A percentile compares a stretch with the other conserved stretches of the same genome.
Evolutionary conservation across 805 yeast species (phyloP).

Genomic region (Yarrowia yakushimensis): DNA sequence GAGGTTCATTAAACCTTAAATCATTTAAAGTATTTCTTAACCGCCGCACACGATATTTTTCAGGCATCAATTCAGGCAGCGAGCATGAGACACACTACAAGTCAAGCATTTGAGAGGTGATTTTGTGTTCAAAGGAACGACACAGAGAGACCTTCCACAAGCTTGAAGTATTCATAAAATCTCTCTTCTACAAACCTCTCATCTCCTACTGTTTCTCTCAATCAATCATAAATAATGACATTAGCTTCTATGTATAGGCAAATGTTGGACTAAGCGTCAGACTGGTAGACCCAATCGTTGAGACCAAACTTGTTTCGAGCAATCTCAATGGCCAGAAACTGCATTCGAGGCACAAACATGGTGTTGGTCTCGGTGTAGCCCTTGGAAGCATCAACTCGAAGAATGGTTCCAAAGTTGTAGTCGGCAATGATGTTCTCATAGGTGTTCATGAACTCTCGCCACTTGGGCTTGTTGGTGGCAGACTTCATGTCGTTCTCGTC

Average conservation of each 20-base stretch:
- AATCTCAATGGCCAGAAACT: slow-evolving; percentile 91
- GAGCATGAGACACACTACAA: no score
- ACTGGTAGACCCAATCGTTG: slow-evolving; percentile 77
- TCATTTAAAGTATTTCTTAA: no score
- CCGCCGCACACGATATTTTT: no score
- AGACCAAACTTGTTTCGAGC: slow-evolving; percentile 86
- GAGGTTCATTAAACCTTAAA: no score
- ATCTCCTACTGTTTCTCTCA: no score
- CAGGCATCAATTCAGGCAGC: no score
- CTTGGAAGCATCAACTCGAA: slow-evolving; percentile 65
- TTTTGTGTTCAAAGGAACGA: no score
- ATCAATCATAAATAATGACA: slow-evolving; percentile 4
- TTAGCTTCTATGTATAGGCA: background rate
- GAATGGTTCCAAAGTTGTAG: slow-evolving; percentile 90
- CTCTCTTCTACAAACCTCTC: no score
- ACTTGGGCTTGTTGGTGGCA: slow-evolving; percentile 71
- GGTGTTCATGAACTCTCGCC: slow-evolving; percentile 83
- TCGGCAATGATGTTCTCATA: slow-evolving; percentile 82
- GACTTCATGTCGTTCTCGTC: slow-evolving; percentile 81
- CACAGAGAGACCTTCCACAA: no score
- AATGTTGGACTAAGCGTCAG: slow-evolving; percentile 28
- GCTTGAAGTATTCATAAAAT: no score
- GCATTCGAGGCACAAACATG: slow-evolving; percentile 86
- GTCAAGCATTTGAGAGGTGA: no score
- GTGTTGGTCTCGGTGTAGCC: slow-evolving; percentile 84